These are phyloP conservation scores for Ceratocystis diversiconidia DNA, from an alignment of 2,329 filamentous ascomycete species.

Conservation along the genomic window DNA sequence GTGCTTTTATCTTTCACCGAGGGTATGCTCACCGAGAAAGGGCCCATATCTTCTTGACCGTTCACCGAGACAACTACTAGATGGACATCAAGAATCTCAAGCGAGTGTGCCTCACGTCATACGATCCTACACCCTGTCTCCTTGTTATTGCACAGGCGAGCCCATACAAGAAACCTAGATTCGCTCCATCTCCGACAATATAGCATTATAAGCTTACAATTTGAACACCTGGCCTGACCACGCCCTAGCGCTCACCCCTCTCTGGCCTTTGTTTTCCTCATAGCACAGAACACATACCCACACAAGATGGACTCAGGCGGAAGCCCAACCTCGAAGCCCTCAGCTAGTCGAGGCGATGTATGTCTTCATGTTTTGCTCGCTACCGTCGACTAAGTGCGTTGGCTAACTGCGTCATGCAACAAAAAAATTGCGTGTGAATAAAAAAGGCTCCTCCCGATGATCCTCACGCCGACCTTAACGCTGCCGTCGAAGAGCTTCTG, in stretches of 20 bases:
- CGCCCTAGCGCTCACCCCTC: background rate
- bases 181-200: background rate
- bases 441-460: constrained; percentile 5
- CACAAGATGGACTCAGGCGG: constrained; percentile 11
- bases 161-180: background rate
- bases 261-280: background rate
- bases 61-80: background rate
- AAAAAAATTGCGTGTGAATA: constrained; percentile 21
- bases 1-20: background rate
- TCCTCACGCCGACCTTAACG: constrained; percentile 49
- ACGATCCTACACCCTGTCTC: background rate
- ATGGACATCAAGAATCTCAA: background rate
- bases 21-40: background rate
- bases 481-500: constrained; percentile 73
- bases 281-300: background rate
- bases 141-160: background rate
- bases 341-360: constrained; percentile 10
- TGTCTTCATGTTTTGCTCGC: background rate
- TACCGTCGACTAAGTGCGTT: background rate
- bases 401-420: background rate
- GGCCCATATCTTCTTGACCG: background rate
- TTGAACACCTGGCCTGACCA: background rate
- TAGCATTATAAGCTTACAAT: background rate
- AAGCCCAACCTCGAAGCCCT: constrained; percentile 10
- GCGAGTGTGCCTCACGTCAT: background rate